Base-by-base conservation (phyloP, 495 filamentous ascomycete species). In the Baudoinia panamericana region DNA sequence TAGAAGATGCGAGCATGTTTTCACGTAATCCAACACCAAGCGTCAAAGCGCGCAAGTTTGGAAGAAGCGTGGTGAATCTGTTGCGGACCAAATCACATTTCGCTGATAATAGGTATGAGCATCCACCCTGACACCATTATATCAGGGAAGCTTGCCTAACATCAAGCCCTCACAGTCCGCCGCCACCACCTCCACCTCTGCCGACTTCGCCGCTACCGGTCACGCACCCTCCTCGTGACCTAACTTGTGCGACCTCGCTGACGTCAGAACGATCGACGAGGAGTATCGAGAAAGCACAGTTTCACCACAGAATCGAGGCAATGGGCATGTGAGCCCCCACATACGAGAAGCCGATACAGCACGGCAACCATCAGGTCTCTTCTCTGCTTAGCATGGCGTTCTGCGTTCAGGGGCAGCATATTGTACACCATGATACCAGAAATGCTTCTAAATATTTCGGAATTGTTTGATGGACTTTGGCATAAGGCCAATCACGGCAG, bases 1-100 rank as follows among this genome's bases (percentile, higher is more conserved):
- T 46, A 7, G 47, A 46, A 21, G 47, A 42, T 22, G 26, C 41
- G 3, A 45, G 28, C 18, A n/a, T 25, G 1, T 12, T 37, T 16
- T 41, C 35, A 5, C 42, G 41, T 1, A 50, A 50, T 27, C 35
- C 30, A 8, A 50, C 46, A 1, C 47, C 47, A 10, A 50, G 47
- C 32, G 47, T 50, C 4, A 50, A 50, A 25, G 47, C 47, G 25
- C 47, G 47, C 15, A 50, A 50, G 23, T 50, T 50, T 22, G 47
- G 47, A 5, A 15, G 47, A 16, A 45, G 41, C 27, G 36, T 50
- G 42, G 47, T 50, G 18, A 50, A 50, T 22, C 32, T 50, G 21
- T 46, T 50, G 27, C 41, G 47, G 26, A 50, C 41, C 23, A 50
- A 50, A 30, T 30, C 30, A 33, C 34, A 43, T 18, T 43, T 36